A percentile compares a stretch with the other conserved stretches of the same genome.
These are phyloP conservation scores for Plasmodium reichenowi DNA, from an alignment of 169 alveolate species.

Conservation along the genomic window DNA sequence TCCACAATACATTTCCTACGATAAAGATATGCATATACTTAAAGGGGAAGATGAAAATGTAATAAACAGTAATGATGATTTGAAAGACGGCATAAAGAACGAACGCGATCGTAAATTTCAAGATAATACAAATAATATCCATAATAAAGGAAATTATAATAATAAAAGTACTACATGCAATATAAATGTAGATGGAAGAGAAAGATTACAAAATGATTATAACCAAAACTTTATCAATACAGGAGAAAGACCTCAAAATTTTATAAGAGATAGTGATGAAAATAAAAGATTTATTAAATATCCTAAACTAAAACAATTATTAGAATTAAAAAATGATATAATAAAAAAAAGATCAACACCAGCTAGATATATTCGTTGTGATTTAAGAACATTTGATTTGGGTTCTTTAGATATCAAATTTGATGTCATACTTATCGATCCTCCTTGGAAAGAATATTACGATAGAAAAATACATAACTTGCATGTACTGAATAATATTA, in stretches of 20 bases:
- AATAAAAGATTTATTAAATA: slow-evolving; percentile 88
- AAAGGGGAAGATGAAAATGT: neutral
- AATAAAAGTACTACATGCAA: slow-evolving; percentile 15
- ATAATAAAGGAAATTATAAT: slow-evolving; percentile 4
- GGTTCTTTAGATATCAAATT: slow-evolving; percentile 88
- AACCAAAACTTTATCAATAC: slow-evolving; percentile 92
- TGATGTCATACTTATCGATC: slow-evolving; percentile 94
- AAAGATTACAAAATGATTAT: slow-evolving; percentile 88
- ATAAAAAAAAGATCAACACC: slow-evolving; percentile 91
- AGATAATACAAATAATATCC: neutral
- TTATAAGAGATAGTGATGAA: slow-evolving; percentile 91
- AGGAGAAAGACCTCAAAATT: slow-evolving; percentile 94
- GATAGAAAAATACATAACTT: slow-evolving; percentile 69
- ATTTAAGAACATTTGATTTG: slow-evolving; percentile 88
- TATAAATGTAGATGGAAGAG: slow-evolving; percentile 81
- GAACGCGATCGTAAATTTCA: neutral
- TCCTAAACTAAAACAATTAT: slow-evolving; percentile 91
- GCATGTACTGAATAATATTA: slow-evolving; percentile 53
- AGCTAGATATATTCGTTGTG: slow-evolving; percentile 89
- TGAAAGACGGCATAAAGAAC: neutral
- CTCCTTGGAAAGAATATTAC: slow-evolving; percentile 92
- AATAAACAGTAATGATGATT: neutral
- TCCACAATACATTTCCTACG: neutral
- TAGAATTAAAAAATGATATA: slow-evolving; percentile 89
- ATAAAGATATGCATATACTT: neutral